Conservation (phyloP, 352 stramenopile species). For the Globisporangium irregulare region DNA sequence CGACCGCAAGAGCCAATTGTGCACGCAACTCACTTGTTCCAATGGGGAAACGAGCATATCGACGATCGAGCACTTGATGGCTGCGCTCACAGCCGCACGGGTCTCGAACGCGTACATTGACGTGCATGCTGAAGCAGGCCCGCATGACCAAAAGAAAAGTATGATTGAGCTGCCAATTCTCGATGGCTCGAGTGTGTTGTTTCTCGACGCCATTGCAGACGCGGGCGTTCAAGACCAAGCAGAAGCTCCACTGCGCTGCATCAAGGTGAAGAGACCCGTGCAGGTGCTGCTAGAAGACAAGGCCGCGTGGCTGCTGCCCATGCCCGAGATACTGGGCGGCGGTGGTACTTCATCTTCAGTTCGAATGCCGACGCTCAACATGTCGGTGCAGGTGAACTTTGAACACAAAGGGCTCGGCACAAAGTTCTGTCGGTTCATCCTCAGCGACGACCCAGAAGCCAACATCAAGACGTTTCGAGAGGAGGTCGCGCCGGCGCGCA, state of each 20-base stretch:
- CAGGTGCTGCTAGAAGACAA: constrained; percentile 65
- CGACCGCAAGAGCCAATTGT: constrained; percentile 44
- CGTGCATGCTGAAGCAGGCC: constrained; percentile 3
- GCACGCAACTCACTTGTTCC: constrained; percentile 40
- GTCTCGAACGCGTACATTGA: constrained; percentile 49
- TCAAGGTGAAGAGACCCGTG: constrained; percentile 46
- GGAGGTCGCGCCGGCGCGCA: constrained; percentile 49
- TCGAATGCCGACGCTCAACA: constrained; percentile 33
- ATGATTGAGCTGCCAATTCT: constrained; percentile 61
- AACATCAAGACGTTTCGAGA: constrained; percentile 30
- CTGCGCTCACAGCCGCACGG: constrained; percentile 42
- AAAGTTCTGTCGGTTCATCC: constrained; percentile 35
- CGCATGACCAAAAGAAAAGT: background rate
- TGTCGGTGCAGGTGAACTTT: constrained; percentile 74
- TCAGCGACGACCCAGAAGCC: constrained; percentile 28
- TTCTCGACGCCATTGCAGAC: constrained; percentile 33
- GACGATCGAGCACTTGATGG: constrained; percentile 72
- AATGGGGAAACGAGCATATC: constrained; percentile 29
- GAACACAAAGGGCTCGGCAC: constrained; percentile 50
- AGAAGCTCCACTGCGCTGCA: constrained; percentile 19
- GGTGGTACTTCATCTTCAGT: constrained; percentile 11
- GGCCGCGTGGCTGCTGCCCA: constrained; percentile 60
- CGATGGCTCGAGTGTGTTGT: constrained; percentile 57
- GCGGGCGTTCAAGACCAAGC: constrained; percentile 34
- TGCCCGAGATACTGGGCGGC: constrained; percentile 22